Base-by-base conservation (phyloP, 108 stramenopile species). In the Halocafeteria seosinensis region DNA sequence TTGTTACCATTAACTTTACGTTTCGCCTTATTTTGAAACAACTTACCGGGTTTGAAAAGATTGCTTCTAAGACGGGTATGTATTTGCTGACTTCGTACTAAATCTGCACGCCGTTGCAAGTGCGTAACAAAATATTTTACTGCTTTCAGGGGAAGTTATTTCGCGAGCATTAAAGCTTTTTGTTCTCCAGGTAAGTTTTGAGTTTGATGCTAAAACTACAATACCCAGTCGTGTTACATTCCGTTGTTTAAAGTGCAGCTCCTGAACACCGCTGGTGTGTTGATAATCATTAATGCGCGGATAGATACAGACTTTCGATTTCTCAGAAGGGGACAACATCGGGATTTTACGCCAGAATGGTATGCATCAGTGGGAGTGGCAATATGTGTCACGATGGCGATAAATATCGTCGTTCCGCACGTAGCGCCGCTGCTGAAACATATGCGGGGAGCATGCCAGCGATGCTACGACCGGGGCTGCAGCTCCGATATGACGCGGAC, bases 211-310 rank as follows among this genome's bases (percentile, higher is more conserved):
- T n/a, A n/a, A n/a, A n/a, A n/a, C n/a, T n/a, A n/a, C n/a, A n/a
- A n/a, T n/a, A n/a, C n/a, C n/a, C n/a, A n/a, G 29, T 61, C 27
- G 34, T 31, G 69, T 25, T 72, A 63, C 68, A 36, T 61, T 11
- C 37, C 57, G 33, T 37, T 71, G 27, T 74, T 74, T 26, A 8
- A 37, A 6, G 66, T 75, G 1, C 73, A 73, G 53, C 76, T 74
- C 50, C 66, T 79, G 31, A 79, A 77, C 59, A 71, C 76, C 3
- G 76, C 62, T 33, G 51, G 59, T 34, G 30, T 76, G 0, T 64
- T 76, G 26, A 42, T 78, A 6, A 28, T 78, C 24, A 71, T 73
- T 37, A 68, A 75, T 55, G 67, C 64, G 26, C 26, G 38, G 23
- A 47, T 78, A 29, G 65, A 70, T 26, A 66, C 74, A 34, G 36